Base-by-base conservation (phyloP, 345 rosid species). In the Boechera retrofracta region DNA sequence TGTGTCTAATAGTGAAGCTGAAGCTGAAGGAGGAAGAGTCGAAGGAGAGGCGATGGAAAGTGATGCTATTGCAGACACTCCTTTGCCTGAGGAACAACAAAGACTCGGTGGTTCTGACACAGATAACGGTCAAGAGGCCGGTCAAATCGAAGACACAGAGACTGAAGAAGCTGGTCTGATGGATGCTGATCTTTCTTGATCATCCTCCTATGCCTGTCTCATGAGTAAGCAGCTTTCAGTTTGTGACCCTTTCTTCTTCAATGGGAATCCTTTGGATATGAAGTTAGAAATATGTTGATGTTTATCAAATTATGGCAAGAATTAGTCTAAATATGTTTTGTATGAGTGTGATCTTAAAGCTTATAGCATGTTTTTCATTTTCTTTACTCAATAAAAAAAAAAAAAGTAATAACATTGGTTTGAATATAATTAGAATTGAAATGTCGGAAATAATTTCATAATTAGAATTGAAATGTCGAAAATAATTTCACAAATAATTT, bases 121-220 rank as follows among this genome's bases (percentile, higher is more conserved):
- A 0, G 93, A 90, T 16, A 81, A 52, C 0, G 93, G 93, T 72
- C 97, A 85, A 73, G 97, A 94, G 73, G 83, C 89, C 0, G 96
- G 95, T 11, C 97, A 87, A 58, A 58, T 85, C 41, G 96, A 91
- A 67, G 95, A 94, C 18, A 84, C 89, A 10, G 98, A 92, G 83
- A 82, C 96, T 1, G 98, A 95, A 10, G 96, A 91, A 74, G 87
- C 72, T 56, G 91, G 90, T 29, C 52, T 73, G 71, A 73, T 69
- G 71, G 82, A 79, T 4, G 31, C 77, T 48, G 81, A 77, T 63
- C 71, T 38, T 53, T 63, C 71, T 38, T 53, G 26, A 76, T 54
- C 80, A 55, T 24, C 76, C 66, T 70, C 51, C 64, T 6, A 35
- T 63, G 71, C 41, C 32, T 41, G 11, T 63, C 65, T 53, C 56